phyloP scores from a whole-genome alignment of 768 basidiomycete genomes.

The Exidia glandulosa region DNA sequence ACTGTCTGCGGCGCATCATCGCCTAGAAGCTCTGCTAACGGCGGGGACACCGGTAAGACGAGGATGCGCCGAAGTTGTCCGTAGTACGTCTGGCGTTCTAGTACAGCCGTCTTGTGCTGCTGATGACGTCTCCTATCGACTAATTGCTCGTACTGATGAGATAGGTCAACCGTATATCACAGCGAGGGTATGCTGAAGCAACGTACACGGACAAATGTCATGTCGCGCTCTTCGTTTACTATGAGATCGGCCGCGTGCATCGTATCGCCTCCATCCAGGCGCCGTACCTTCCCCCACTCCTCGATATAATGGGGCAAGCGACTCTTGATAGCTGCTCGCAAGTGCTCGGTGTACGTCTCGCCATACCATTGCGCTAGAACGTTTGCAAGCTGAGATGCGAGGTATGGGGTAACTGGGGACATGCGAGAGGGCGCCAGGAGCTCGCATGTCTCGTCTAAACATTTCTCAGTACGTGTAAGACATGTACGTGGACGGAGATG shows the following conservation, averaged over 20 bases:
- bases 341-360: background rate
- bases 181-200: background rate
- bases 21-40: background rate
- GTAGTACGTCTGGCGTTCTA: background rate
- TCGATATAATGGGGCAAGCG: background rate
- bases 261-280: slow-evolving; percentile 15
- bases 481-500: background rate
- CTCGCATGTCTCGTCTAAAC: background rate
- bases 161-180: background rate
- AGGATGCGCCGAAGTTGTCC: background rate
- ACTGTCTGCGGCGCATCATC: background rate
- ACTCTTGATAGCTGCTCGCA: background rate
- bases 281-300: slow-evolving; percentile 16
- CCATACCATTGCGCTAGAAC: background rate
- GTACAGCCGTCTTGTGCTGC: background rate
- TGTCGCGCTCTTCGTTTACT: background rate
- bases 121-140: background rate
- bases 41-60: background rate
- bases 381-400: background rate
- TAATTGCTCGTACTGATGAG: background rate
- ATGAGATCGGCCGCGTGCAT: slow-evolving; percentile 6
- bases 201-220: background rate
- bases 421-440: background rate
- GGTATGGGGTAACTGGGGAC: background rate
- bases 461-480: background rate